These are phyloP conservation scores for Fistulinella cinereoalba DNA, from an alignment of 1,284 basidiomycete species.

Conservation along the genomic window DNA sequence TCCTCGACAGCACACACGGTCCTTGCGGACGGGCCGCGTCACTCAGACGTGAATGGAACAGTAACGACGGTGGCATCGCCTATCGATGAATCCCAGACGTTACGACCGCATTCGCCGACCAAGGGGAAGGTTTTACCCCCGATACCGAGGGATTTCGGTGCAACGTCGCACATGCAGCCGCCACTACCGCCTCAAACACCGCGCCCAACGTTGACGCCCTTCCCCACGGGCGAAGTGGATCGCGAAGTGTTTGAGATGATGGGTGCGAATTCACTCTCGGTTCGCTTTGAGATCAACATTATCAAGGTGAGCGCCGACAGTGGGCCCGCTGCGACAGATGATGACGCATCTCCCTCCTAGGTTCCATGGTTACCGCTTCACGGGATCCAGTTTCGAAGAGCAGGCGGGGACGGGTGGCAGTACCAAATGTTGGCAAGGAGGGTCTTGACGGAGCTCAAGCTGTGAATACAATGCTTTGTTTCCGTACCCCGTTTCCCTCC, in stretches of 20 bases:
- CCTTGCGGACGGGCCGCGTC: conserved; percentile 35
- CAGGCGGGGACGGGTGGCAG: conserved; percentile 94
- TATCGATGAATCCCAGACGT: conserved; percentile 33
- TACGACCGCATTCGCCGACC: conserved; percentile 39
- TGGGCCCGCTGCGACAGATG: background rate
- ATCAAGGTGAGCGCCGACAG: conserved; percentile 65
- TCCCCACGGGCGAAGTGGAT: conserved; percentile 63
- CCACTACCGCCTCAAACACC: conserved; percentile 24
- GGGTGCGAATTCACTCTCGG: conserved; percentile 74
- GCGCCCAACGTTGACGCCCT: conserved; percentile 36
- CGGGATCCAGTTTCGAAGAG: conserved; percentile 93
- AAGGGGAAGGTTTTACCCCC: conserved; percentile 67
- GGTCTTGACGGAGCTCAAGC: conserved; percentile 89
- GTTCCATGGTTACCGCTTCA: conserved; percentile 93
- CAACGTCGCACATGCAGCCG: conserved; percentile 12
- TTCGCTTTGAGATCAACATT: conserved; percentile 92
- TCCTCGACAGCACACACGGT: conserved; percentile 52
- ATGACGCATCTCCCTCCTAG: conserved; percentile 45
- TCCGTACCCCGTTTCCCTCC: background rate
- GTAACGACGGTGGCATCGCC: conserved; percentile 31
- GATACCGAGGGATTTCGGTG: conserved; percentile 64
- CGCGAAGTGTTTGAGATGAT: conserved; percentile 71
- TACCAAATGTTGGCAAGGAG: conserved; percentile 96
- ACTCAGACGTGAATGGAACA: conserved; percentile 26
- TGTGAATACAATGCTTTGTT: conserved; percentile 42